Evolutionary conservation across 257 asterid genomes (phyloP).

Genomic region (Avicennia marina): DNA sequence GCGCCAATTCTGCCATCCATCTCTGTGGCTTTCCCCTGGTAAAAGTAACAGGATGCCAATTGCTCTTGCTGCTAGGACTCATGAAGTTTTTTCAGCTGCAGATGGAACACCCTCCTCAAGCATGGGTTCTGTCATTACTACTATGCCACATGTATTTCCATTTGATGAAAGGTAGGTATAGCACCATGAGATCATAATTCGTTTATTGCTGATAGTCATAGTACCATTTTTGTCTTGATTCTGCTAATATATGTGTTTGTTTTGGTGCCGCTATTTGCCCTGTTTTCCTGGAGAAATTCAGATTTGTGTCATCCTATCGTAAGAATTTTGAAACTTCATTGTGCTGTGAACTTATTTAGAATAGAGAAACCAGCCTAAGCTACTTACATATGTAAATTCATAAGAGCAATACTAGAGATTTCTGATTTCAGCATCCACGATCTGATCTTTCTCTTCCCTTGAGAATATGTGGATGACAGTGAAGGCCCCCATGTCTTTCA

Average conservation of each 20-base stretch:
- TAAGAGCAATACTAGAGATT: not conserved
- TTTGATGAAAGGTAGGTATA: conserved; percentile 82
- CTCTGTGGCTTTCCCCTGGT: conserved; percentile 95
- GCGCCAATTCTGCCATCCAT: conserved; percentile 82
- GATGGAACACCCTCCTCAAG: conserved; percentile 48
- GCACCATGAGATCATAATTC: conserved; percentile 8
- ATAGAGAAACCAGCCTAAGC: not conserved
- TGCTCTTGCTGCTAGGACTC: conserved; percentile 94
- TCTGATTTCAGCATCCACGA: conserved; percentile 3
- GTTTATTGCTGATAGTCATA: not conserved
- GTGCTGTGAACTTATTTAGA: not conserved
- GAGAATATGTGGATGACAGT: conserved; percentile 2
- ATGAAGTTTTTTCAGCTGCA: conserved; percentile 50
- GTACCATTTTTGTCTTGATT: not conserved
- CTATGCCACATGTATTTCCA: conserved; percentile 88
- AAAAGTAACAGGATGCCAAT: conserved; percentile 77
- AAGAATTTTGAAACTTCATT: not conserved
- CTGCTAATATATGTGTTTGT: not conserved
- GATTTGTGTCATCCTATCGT: too few relatives aligned
- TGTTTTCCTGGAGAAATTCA: conserved; percentile 1
- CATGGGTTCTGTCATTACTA: conserved; percentile 69
- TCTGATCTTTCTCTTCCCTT: conserved; percentile 2
- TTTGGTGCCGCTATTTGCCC: not conserved
- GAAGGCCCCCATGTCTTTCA: not conserved
- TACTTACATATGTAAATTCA: conserved; percentile 1